Conservation (phyloP, 2,329 filamentous ascomycete genomes). For the Magnaporthiopsis incrustans region DNA sequence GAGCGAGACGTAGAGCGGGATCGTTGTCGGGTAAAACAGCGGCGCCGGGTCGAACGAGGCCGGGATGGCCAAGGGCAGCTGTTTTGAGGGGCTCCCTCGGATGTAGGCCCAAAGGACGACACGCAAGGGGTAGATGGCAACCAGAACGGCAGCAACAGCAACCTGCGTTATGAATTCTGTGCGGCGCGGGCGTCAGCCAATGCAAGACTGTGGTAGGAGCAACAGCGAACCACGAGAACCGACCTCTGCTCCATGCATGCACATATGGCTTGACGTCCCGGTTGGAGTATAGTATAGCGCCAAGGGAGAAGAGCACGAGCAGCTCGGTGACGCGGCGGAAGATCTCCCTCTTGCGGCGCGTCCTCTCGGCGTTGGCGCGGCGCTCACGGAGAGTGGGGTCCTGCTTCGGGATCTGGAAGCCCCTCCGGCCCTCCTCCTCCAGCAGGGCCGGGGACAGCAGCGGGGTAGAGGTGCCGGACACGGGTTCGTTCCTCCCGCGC, state of each 20-base stretch:
- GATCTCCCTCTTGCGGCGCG: conserved; percentile 41
- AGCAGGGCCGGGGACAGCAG: conserved; percentile 38
- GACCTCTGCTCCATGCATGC: conserved; percentile 42
- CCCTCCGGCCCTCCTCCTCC: conserved; percentile 29
- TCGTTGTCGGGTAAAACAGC: conserved; percentile 72
- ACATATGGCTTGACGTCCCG: conserved; percentile 36
- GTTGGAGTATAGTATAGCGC: conserved; percentile 40
- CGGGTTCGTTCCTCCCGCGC: conserved; percentile 47
- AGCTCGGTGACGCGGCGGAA: conserved; percentile 45
- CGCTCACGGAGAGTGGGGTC: conserved; percentile 17
- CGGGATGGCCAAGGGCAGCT: conserved; percentile 49
- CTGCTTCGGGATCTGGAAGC: conserved; percentile 14
- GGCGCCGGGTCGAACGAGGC: conserved; percentile 84
- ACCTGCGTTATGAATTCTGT: conserved; percentile 34
- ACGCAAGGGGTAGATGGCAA: conserved; percentile 51
- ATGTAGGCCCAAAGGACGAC: conserved; percentile 41
- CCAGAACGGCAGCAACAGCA: conserved; percentile 29
- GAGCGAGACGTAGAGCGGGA: conserved; percentile 70
- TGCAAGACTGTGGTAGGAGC: neutral
- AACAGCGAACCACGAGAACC: neutral
- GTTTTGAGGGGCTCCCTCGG: conserved; percentile 28
- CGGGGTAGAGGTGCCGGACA: conserved; percentile 50
- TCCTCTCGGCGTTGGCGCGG: conserved; percentile 22
- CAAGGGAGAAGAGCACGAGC: conserved; percentile 40
- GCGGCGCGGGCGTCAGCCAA: conserved; percentile 13